Percentiles rank a stretch among this genome's conserved stretches.
phyloP scores from a whole-genome alignment of 2,329 filamentous ascomycete genomes.

The Coniochaeta sp. region DNA sequence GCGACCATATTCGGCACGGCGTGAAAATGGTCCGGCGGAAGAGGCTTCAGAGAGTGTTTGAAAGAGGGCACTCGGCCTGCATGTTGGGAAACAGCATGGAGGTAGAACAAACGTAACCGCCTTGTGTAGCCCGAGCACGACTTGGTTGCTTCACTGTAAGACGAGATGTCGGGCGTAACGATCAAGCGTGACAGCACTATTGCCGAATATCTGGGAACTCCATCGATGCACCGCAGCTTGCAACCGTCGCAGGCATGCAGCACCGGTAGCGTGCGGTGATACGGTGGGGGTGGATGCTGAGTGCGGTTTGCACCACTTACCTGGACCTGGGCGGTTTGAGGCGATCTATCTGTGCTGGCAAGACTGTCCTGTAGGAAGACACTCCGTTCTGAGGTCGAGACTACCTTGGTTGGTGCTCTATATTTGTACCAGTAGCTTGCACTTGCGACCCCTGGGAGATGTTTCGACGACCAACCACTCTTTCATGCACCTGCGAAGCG shows the following conservation, averaged over 20 bases:
- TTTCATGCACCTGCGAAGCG: background rate
- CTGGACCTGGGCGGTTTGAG: background rate
- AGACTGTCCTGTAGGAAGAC: no score
- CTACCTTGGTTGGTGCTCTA: background rate
- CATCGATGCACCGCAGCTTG: background rate
- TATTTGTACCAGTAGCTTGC: background rate
- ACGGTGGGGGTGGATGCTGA: background rate
- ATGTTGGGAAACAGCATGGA: background rate
- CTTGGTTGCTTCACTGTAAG: background rate
- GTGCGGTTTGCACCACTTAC: background rate
- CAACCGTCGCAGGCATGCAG: background rate
- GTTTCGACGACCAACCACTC: background rate
- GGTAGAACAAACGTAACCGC: background rate
- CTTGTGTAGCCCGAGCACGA: background rate
- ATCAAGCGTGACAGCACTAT: background rate
- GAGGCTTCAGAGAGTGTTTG: background rate
- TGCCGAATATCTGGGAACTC: background rate
- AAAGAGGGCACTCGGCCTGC: background rate
- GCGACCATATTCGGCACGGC: background rate
- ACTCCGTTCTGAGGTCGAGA: no score
- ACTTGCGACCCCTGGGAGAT: background rate
- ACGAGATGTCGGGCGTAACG: background rate
- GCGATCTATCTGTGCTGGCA: background rate
- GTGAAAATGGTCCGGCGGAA: background rate
- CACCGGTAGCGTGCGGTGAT: background rate